Evolutionary conservation across 208 protist species (phyloP), one percentile per base, ranked within the genome.

Genomic region (Trypanosoma caninum): DNA sequence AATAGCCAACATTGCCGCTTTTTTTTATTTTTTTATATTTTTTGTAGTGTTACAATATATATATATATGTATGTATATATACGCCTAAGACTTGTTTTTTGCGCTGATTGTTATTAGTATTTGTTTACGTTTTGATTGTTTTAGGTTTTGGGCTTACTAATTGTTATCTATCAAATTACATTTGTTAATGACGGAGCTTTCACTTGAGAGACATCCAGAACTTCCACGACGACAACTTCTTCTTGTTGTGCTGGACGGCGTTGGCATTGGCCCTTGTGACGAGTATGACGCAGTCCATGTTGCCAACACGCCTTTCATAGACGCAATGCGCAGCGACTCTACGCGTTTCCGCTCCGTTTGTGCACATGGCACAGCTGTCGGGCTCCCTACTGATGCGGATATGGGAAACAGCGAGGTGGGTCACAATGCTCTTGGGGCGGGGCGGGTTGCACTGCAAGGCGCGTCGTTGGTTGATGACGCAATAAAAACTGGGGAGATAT

Each of bases 331-430:
- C 44, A 44, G 46, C 33, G 67, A 89, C 59, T 23, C 74, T n/a
- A 72, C 64, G 28, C 74, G 74, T 64, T 94, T 93, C 76, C 87
- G 88, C 69, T 86, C 84, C 63, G 82, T 98, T 65, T 80, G 93
- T 38, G 95, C 95, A 1, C 95, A 98, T 74, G 95, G 95, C 41
- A 94, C 79, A 3, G 78, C 93, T 2, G 95, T 98, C 11, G 95
- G 95, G 14, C 80, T 98, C 46, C 95, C 95, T 10, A 93, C 91
- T 9, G 91, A 97, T 45, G 90, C 89, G 3, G 95, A 98, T 61
- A 98, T 98, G 94, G 95, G 95, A 37, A 98, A 98, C 83, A 96
- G 87, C 59, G 94, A 98, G 71, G 96, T 98, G 8, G 96, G 96
- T 30, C 96, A 98, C 80, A 98, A 98, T 72, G 91, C 94, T 5